Percentiles rank a stretch among this genome's conserved stretches.
These are phyloP conservation scores for Solanum peruvianum DNA, from an alignment of 257 asterid genomes.

Conservation along the genomic window DNA sequence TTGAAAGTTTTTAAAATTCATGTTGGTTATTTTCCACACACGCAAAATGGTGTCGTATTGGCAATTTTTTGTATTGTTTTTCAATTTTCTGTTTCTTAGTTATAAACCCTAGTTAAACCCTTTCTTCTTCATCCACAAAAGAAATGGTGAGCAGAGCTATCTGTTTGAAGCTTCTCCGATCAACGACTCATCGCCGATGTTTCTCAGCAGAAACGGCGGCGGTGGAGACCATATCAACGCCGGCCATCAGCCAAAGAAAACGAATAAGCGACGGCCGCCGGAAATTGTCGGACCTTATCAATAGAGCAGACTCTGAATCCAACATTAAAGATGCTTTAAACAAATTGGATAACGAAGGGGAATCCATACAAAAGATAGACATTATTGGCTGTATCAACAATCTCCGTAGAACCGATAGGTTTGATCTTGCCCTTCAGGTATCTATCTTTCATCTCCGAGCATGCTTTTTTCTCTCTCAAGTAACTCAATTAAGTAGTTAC, in stretches of 20 bases:
- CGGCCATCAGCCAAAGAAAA: constrained; percentile 1
- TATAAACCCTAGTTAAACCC: not conserved
- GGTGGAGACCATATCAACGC: constrained; percentile 1
- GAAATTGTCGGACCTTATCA: constrained; percentile 7
- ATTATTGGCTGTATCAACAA: constrained; percentile 15
- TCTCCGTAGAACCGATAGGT: constrained; percentile 30
- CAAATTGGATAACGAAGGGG: constrained; percentile 27
- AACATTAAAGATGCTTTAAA: constrained; percentile 17
- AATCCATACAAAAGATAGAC: constrained; percentile 6
- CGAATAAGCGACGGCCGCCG: constrained; percentile 10
- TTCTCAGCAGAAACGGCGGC: not conserved
- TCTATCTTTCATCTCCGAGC: not conserved
- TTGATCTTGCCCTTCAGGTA: constrained; percentile 50
- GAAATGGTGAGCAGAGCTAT: not conserved
- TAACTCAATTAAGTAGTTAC: not conserved
- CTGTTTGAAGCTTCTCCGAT: not conserved
- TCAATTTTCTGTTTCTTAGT: not conserved
- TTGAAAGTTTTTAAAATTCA: not conserved
- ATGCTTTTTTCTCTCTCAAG: not conserved
- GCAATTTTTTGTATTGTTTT: too few species aligned
- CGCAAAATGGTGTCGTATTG: not conserved
- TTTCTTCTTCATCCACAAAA: not conserved
- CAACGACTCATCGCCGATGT: not conserved
- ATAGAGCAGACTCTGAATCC: constrained; percentile 11
- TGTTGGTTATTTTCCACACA: not conserved